Conservation (phyloP, 2,329 filamentous ascomycete genomes). For the Colletotrichum sp. region DNA sequence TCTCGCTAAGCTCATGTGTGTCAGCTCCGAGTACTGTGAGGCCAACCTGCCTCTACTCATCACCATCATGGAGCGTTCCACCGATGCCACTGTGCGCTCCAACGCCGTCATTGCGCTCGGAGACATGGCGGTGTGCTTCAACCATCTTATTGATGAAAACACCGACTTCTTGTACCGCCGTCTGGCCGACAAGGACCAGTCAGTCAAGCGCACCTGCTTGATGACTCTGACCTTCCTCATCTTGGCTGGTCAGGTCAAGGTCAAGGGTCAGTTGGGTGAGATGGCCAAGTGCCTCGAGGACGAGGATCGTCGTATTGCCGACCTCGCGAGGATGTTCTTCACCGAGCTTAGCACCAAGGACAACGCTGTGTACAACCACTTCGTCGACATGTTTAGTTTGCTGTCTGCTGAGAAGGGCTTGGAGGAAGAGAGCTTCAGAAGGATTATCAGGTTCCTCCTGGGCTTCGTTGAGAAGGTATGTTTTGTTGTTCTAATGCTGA, state of each 20-base stretch:
- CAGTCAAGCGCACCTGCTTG: conserved; percentile 94
- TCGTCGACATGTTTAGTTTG: conserved; percentile 98
- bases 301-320: conserved; percentile 90
- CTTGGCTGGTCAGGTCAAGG: conserved; percentile 96
- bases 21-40: conserved; percentile 96
- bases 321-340: conserved; percentile 98
- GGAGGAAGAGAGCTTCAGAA: conserved; percentile 83
- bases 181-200: conserved; percentile 84
- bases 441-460: conserved; percentile 90
- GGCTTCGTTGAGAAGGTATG: conserved; percentile 96
- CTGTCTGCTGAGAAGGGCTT: conserved; percentile 82
- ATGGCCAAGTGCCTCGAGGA: conserved; percentile 99
- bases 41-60: conserved; percentile 90
- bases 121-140: conserved; percentile 99
- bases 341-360: conserved; percentile 97
- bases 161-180: conserved; percentile 97
- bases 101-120: conserved; percentile 97
- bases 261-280: conserved; percentile 96
- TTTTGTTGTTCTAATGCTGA: not conserved
- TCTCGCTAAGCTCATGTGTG: conserved; percentile 98
- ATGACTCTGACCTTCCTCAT: conserved; percentile 99
- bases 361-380: conserved; percentile 99
- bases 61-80: conserved; percentile 95
- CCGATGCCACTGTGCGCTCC: conserved; percentile 89
- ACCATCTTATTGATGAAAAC: conserved; percentile 98